Evolutionary conservation across 805 yeast species (phyloP).

Genomic region (Barnettozyma californica): DNA sequence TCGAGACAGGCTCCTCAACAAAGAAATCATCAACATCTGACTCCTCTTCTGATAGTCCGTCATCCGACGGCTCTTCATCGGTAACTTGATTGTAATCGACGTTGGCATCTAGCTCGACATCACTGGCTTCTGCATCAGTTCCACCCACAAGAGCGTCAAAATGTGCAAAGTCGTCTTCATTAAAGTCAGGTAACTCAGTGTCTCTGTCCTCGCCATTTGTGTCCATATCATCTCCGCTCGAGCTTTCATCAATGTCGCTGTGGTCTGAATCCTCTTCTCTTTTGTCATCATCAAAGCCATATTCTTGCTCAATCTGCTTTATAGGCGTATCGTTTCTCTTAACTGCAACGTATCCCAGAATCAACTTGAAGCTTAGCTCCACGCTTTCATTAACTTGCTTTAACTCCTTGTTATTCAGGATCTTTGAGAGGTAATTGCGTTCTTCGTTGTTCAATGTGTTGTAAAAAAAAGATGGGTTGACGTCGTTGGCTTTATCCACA

Average conservation of each 20-base stretch:
- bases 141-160: conserved; percentile 17
- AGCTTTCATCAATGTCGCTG: conserved; percentile 16
- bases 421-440: conserved; percentile 32
- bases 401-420: conserved; percentile 40
- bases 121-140: conserved; percentile 20
- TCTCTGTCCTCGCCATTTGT: conserved; percentile 19
- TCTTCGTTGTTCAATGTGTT: conserved; percentile 28
- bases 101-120: conserved; percentile 19
- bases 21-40: conserved; percentile 35
- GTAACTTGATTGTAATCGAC: conserved; percentile 53
- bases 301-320: conserved; percentile 16
- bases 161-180: conserved; percentile 36
- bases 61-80: conserved; percentile 53
- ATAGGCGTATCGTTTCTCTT: conserved; percentile 23
- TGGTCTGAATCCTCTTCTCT: conserved; percentile 20
- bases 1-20: conserved; percentile 26
- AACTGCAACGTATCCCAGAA: conserved; percentile 26
- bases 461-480: conserved; percentile 45
- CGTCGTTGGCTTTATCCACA: conserved; percentile 25
- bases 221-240: conserved; percentile 17
- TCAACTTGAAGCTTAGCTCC: conserved; percentile 33
- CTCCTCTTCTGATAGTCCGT: conserved; percentile 20
- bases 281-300: conserved; percentile 17
- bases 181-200: conserved; percentile 25
- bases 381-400: conserved; percentile 40